These are phyloP conservation scores for Ogataea paraovalis DNA, from an alignment of 805 yeast genomes.

Conservation along the genomic window DNA sequence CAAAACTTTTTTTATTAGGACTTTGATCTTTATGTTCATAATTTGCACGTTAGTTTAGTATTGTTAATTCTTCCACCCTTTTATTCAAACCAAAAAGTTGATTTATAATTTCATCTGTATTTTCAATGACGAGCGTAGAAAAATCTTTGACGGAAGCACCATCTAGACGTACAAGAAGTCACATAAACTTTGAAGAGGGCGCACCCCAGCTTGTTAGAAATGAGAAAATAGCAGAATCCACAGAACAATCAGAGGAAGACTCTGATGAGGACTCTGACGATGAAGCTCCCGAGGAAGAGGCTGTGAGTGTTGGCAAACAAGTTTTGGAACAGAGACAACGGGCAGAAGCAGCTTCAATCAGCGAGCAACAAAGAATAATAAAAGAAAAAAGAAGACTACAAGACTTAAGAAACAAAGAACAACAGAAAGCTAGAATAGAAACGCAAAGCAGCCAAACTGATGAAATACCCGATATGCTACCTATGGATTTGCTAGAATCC, in stretches of 20 bases:
- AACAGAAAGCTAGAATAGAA: conserved; percentile 8
- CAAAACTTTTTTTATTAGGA: background rate
- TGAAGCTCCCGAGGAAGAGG: conserved; percentile 52
- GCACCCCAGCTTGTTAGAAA: background rate
- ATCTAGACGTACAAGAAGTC: background rate
- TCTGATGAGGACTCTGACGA: conserved; percentile 29
- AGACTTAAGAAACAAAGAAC: conserved; percentile 18
- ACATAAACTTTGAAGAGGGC: background rate
- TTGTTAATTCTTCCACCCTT: too few relatives aligned
- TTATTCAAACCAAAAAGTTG: too few relatives aligned
- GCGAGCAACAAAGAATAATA: conserved; percentile 24
- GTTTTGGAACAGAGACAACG: conserved; percentile 9
- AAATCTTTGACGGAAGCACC: background rate
- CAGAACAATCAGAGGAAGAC: conserved; percentile 7
- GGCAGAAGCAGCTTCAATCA: conserved; percentile 23
- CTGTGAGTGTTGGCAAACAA: conserved; percentile 15
- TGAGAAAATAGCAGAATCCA: background rate
- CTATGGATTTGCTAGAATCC: conserved; percentile 36
- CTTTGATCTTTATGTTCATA: too few relatives aligned
- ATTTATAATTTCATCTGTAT: background rate
- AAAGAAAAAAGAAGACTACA: conserved; percentile 30
- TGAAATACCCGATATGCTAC: conserved; percentile 35
- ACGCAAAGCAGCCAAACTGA: conserved; percentile 10
- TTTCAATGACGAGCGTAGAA: background rate
- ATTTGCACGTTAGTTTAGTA: too few relatives aligned